Conservation (phyloP, 2,329 filamentous ascomycete genomes). For the Alternaria gansuensis region DNA sequence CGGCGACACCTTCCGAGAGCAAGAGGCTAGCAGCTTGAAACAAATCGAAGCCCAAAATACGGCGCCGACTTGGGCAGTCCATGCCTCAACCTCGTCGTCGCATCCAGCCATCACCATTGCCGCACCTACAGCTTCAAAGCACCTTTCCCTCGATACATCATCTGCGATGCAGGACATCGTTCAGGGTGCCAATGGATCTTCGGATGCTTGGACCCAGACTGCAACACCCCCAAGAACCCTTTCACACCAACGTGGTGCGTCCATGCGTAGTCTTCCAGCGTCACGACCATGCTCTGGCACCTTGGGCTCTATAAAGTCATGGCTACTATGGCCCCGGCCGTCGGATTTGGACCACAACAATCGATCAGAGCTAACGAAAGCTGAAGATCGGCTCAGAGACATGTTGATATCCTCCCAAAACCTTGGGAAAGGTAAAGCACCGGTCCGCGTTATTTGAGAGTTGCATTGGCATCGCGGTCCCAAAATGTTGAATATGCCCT, state of each 20-base stretch:
- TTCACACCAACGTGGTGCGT: slow-evolving; percentile 37
- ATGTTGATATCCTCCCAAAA: slow-evolving; percentile 42
- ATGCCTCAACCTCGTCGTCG: slow-evolving; percentile 34
- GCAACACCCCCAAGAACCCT: slow-evolving; percentile 21
- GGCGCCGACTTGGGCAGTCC: slow-evolving; percentile 43
- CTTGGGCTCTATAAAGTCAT: slow-evolving; percentile 45
- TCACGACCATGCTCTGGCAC: slow-evolving; percentile 40
- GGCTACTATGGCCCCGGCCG: slow-evolving; percentile 49
- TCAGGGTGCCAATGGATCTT: slow-evolving; percentile 17
- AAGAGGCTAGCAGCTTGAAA: slow-evolving; percentile 26
- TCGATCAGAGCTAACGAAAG: slow-evolving; percentile 42
- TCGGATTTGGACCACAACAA: slow-evolving; percentile 25
- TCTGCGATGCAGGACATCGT: slow-evolving; percentile 38
- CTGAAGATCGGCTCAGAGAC: slow-evolving; percentile 44
- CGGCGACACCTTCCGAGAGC: slow-evolving; percentile 32
- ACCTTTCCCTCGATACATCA: slow-evolving; percentile 48
- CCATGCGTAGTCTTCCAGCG: slow-evolving; percentile 33
- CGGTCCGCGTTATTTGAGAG: slow-evolving; percentile 33
- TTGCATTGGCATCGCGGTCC: background rate
- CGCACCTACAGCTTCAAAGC: slow-evolving; percentile 48
- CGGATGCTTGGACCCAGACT: slow-evolving; percentile 24
- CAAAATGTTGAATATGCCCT: background rate
- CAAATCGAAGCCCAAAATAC: slow-evolving; percentile 22
- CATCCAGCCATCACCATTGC: slow-evolving; percentile 48
- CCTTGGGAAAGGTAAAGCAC: slow-evolving; percentile 42